These are phyloP conservation scores for Colletotrichum sp. DNA, from an alignment of 2,329 filamentous ascomycete species.

Conservation along the genomic window DNA sequence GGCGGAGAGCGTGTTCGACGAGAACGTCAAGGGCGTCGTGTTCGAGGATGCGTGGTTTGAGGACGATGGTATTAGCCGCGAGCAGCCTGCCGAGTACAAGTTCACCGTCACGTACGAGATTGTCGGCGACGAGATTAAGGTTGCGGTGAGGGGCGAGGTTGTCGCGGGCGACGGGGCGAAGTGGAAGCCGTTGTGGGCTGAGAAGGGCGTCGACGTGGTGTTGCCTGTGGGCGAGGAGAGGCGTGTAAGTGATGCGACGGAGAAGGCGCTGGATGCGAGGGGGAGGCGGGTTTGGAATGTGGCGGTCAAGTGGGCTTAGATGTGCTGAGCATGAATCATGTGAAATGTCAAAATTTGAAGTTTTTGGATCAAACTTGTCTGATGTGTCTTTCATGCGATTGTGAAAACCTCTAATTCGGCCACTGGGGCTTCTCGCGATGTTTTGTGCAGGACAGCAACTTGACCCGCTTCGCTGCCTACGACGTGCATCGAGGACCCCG, in stretches of 20 bases:
- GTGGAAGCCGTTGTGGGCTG: slow-evolving; percentile 10
- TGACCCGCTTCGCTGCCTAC: background rate
- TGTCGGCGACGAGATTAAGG: background rate
- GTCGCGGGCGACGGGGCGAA: background rate
- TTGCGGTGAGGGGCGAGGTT: background rate
- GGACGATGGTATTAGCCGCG: slow-evolving; percentile 38
- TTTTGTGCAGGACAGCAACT: background rate
- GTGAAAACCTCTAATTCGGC: too few species aligned
- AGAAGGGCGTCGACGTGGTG: background rate
- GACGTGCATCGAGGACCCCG: background rate
- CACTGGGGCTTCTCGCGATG: background rate
- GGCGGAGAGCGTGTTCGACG: background rate
- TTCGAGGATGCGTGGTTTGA: slow-evolving; percentile 39
- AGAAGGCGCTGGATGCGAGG: background rate
- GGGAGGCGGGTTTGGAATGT: slow-evolving; percentile 10
- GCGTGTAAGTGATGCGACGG: background rate
- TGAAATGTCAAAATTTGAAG: background rate
- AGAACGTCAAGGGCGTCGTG: slow-evolving; percentile 23
- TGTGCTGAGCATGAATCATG: background rate
- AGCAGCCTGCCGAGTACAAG: slow-evolving; percentile 7
- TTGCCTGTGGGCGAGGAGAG: slow-evolving; percentile 13
- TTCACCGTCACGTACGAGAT: slow-evolving; percentile 8
- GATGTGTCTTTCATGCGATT: background rate
- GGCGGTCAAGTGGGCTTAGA: background rate
- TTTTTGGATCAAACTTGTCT: background rate